Conservation (phyloP, 2,329 filamentous ascomycete species). For the Helotiales sp. region DNA sequence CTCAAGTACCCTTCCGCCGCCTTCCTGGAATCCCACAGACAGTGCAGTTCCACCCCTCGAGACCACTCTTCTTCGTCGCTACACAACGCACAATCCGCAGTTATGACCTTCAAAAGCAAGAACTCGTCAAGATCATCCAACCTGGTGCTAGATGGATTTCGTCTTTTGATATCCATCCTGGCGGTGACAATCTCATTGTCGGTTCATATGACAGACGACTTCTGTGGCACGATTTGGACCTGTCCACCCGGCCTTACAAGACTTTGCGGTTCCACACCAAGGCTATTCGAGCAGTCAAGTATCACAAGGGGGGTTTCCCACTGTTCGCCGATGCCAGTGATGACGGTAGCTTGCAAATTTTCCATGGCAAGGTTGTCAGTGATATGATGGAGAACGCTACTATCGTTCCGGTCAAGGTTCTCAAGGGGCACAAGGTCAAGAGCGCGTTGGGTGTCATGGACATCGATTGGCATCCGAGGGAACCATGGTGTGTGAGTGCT, state of each 20-base stretch:
- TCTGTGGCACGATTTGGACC: slow-evolving; percentile 95
- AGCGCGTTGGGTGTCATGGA: slow-evolving; percentile 89
- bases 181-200: slow-evolving; percentile 91
- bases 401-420: slow-evolving; percentile 93
- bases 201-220: slow-evolving; percentile 93
- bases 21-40: slow-evolving; percentile 78
- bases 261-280: slow-evolving; percentile 93
- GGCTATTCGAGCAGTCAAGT: slow-evolving; percentile 87
- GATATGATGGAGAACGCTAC: slow-evolving; percentile 96
- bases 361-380: slow-evolving; percentile 93
- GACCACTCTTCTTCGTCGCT: slow-evolving; percentile 93
- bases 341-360: slow-evolving; percentile 92
- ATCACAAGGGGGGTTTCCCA: slow-evolving; percentile 78
- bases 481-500: slow-evolving; percentile 93
- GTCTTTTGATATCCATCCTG: slow-evolving; percentile 89
- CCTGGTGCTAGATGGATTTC: slow-evolving; percentile 96
- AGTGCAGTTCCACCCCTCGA: slow-evolving; percentile 91
- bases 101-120: slow-evolving; percentile 91
- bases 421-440: slow-evolving; percentile 87
- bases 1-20: slow-evolving; percentile 89
- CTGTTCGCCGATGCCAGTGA: slow-evolving; percentile 95
- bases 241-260: slow-evolving; percentile 90
- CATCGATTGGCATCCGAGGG: slow-evolving; percentile 91
- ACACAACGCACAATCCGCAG: slow-evolving; percentile 91
- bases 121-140: slow-evolving; percentile 90